Base-by-base conservation (phyloP, 1,284 basidiomycete species). In the Cutaneotrichosporon dermatis region DNA sequence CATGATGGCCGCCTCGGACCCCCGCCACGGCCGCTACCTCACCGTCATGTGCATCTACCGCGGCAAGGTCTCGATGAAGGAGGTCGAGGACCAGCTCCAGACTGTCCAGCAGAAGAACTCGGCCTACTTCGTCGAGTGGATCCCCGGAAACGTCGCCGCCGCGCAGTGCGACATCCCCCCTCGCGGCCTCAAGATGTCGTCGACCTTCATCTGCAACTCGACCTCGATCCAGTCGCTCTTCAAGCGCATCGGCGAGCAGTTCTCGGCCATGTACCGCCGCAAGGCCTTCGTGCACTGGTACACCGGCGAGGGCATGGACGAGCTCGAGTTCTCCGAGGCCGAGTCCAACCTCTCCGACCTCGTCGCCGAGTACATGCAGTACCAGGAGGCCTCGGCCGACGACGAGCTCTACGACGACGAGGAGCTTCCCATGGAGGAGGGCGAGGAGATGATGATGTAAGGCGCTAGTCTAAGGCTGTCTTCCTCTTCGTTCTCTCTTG, bases 271-370 rank as follows among this genome's bases (percentile, higher is more conserved):
- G 95, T 97, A 96, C 87, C 89, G 93, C 64, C 85, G 94, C 79
- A 96, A 96, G 83, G 94, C 94, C 46, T 97, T 97, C 88, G 87
- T 97, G 85, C 93, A 97, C 81, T 97, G 93, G 90, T 95, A 96
- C 82, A 96, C 92, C 49, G 91, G 93, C 76, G 92, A 95, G 83
- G 93, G 94, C 79, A 96, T 96, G 94, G 93, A 96, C 80, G 94
- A 97, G 85, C 92, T 97, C 88, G 92, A 92, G 83, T 87, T 86
- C 65, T 69, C 92, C 65, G 92, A 96, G 80, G 92, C 92, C 60
- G 92, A 96, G 58, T 92, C 89, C 67, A 95, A 95, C 85, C 92
- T 95, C 89, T 90, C 92, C 78, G 91, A 93, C 82, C 82, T 94
- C 59, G 88, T 92, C 65, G 90, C 90, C 57, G 90, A 93, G 80